Percentiles rank a stretch among this genome's conserved stretches.
Evolutionary conservation across 2,329 filamentous ascomycete genomes (phyloP).

Genomic region (Verticillium zaregamsianum): DNA sequence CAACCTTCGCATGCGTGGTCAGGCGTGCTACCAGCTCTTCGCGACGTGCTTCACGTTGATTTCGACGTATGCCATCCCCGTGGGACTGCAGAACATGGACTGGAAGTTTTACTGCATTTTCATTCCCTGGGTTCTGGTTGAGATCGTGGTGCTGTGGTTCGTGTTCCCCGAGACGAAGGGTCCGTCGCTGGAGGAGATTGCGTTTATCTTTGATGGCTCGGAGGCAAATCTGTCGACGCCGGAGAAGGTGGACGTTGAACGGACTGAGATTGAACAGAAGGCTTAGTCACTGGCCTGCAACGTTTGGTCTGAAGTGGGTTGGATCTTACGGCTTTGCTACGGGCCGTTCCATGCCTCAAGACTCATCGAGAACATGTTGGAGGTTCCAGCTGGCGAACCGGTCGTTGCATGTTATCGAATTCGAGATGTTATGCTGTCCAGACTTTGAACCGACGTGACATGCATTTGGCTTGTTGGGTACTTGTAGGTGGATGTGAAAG

Average conservation of each 20-base stretch:
- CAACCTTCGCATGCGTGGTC: conserved; percentile 15
- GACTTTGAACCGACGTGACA: too few species aligned
- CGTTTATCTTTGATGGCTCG: conserved; percentile 9
- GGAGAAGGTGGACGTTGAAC: background rate
- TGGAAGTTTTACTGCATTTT: conserved; percentile 30
- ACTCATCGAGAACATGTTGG: too few species aligned
- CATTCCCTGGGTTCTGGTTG: conserved; percentile 19
- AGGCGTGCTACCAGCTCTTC: background rate
- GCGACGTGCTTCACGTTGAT: conserved; percentile 12
- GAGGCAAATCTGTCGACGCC: background rate
- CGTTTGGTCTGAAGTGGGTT: too few species aligned
- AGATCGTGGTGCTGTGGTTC: conserved; percentile 24
- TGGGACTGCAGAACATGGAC: conserved; percentile 23
- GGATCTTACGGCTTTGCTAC: too few species aligned
- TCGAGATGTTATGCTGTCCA: too few species aligned
- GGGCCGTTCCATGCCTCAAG: too few species aligned
- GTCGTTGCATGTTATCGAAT: too few species aligned
- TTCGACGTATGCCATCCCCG: conserved; percentile 28
- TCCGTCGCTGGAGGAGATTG: conserved; percentile 12
- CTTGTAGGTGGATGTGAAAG: too few species aligned
- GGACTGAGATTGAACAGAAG: background rate
- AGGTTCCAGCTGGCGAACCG: too few species aligned
- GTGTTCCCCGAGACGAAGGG: conserved; percentile 17
- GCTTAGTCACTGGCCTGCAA: background rate
- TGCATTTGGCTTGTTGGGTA: too few species aligned